Evolutionary conservation across 148 eudicot genomes (phyloP), one percentile per base, ranked within the genome.

Genomic region (Arbutus unedo): DNA sequence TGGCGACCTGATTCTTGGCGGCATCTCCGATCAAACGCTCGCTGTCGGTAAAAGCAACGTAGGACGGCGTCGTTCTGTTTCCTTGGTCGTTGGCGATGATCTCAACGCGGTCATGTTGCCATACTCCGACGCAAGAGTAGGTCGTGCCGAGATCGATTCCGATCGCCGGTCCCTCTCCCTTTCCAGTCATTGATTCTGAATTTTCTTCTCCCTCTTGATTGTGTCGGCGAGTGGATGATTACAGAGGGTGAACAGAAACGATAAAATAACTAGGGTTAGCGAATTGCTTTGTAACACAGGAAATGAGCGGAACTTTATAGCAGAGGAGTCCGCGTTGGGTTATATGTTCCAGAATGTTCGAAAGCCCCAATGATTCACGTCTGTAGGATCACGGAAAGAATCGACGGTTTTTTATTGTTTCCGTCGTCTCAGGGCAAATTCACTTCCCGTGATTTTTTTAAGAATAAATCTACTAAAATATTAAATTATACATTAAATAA

Each of bases 41-140:
- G 7, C 87, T 44, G 8, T 87, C 89, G 14, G 89, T 87, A 78
- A 87, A 87, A 2, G 73, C 89, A 6, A 87, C 89, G 25, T 87
- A 87, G 25, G 89, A 87, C 81, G 89, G 89, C 78, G 89, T 87
- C 15, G 89, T 87, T 59, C 89, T 74, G 81, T 87, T 87, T 1
- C 89, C 89, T 45, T 87, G 89, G 81, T 87, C 89, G 74, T 87
- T 87, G 66, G 89, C 89, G 41, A 87, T 87, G 81, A 87, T 87
- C 62, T 87, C 89, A 0, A 87, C 89, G 4, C 89, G 84, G 71
- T 87, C 89, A 70, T 87, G 89, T 8, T 87, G 89, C 89, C 89
- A 87, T 0, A 87, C 89, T 10, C 89, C 89, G 66, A 87, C 89
- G 81, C 89, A 87, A 13, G 87, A 87, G 87, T 87, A 87, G 0